phyloP scores from a whole-genome alignment of 139 green algal species.

The Chlamydomonas schloesseri region DNA sequence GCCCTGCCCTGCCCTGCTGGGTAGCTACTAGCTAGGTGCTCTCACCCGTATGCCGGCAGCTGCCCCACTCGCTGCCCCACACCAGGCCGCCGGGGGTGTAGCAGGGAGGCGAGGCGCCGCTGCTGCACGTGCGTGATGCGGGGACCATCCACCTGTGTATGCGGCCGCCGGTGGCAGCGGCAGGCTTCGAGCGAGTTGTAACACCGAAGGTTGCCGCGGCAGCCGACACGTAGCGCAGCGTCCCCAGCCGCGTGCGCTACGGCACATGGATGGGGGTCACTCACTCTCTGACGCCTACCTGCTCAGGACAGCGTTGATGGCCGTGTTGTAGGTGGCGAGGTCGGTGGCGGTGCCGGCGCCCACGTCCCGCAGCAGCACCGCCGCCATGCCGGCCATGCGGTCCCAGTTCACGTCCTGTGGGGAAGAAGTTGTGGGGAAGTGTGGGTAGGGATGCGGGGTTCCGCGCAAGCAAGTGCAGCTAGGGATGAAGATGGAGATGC shows the following conservation, averaged over 20 bases:
- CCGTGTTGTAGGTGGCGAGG: background rate
- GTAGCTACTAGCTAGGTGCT: no score
- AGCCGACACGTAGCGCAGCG: no score
- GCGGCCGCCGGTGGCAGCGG: no score
- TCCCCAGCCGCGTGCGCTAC: no score
- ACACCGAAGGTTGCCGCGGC: no score
- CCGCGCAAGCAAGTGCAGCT: background rate
- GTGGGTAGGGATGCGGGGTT: background rate
- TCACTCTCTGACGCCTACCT: background rate
- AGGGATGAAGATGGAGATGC: background rate
- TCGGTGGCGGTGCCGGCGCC: background rate
- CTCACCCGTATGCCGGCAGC: conserved; percentile 37
- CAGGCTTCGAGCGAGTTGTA: no score
- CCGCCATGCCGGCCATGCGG: background rate
- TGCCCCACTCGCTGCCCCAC: conserved; percentile 56
- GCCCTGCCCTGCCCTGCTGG: no score
- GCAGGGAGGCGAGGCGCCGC: background rate
- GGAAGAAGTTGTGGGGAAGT: background rate
- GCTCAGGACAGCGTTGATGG: background rate
- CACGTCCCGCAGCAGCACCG: conserved; percentile 29
- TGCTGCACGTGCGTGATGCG: no score
- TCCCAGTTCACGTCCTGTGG: background rate
- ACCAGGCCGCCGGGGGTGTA: conserved; percentile 56
- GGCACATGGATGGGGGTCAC: no score
- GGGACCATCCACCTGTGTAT: no score